Conservation (phyloP, 1,139 yeast species). For the Debaryomyces robertsiae region DNA sequence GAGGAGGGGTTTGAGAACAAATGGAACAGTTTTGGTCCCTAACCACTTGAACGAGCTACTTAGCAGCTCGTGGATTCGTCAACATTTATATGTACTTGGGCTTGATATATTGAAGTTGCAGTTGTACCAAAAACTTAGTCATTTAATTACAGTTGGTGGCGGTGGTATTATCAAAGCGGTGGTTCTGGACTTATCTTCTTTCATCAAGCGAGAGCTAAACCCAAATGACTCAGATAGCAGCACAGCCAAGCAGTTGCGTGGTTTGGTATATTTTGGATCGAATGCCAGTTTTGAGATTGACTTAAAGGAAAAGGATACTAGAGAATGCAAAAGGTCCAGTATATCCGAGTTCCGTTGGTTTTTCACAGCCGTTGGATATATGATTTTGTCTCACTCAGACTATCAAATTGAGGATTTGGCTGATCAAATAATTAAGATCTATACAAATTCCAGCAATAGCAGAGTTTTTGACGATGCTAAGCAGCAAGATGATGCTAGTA, state of each 20-base stretch:
- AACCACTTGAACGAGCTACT: slow-evolving; percentile 16
- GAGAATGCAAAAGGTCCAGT: slow-evolving; percentile 1
- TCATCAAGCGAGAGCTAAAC: slow-evolving; percentile 34
- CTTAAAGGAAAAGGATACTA: neutral
- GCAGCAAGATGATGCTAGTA: neutral
- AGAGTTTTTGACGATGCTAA: slow-evolving; percentile 3
- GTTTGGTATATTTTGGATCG: slow-evolving; percentile 24
- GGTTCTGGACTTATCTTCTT: slow-evolving; percentile 41
- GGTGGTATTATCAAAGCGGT: slow-evolving; percentile 40
- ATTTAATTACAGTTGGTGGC: slow-evolving; percentile 33
- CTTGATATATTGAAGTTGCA: slow-evolving; percentile 39
- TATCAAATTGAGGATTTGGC: slow-evolving; percentile 29
- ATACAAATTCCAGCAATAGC: slow-evolving; percentile 26
- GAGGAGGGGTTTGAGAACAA: slow-evolving; percentile 1
- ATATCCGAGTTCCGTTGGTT: slow-evolving; percentile 30
- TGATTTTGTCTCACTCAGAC: slow-evolving; percentile 29
- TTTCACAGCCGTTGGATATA: slow-evolving; percentile 41
- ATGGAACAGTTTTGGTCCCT: slow-evolving; percentile 2
- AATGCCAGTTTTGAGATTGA: slow-evolving; percentile 11
- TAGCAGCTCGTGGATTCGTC: slow-evolving; percentile 33
- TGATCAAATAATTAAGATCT: slow-evolving; percentile 35
- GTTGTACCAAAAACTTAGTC: slow-evolving; percentile 38
- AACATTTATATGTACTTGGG: slow-evolving; percentile 40
- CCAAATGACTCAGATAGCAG: slow-evolving; percentile 17
- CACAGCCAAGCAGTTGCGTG: slow-evolving; percentile 27